Conservation (phyloP, 169 alveolate genomes). For the Babesia gibsoni region DNA sequence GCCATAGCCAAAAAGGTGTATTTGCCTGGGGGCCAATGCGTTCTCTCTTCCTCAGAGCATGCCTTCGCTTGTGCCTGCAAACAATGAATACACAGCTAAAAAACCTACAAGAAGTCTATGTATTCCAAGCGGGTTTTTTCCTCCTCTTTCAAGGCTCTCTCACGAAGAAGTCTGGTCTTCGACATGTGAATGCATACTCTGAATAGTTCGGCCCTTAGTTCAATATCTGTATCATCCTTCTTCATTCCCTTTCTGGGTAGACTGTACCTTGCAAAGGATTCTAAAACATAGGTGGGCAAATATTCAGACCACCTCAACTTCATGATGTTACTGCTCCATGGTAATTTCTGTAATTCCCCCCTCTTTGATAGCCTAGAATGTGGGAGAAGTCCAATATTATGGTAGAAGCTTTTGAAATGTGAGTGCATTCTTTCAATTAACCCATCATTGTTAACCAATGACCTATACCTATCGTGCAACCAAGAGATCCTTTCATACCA, state of each 20-base stretch:
- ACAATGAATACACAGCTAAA: neutral
- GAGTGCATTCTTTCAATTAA: neutral
- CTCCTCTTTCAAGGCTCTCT: neutral
- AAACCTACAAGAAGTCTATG: constrained; percentile 23
- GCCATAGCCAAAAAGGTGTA: constrained; percentile 63
- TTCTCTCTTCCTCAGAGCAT: constrained; percentile 2
- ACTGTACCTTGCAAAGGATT: neutral
- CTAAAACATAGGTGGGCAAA: neutral
- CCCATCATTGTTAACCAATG: neutral
- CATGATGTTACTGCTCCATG: too few species aligned
- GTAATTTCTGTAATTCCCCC: too few species aligned
- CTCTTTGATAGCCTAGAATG: too few species aligned
- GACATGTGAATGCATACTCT: neutral
- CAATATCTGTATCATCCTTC: neutral
- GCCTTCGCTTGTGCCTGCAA: constrained; percentile 3
- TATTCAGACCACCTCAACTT: constrained; percentile 25
- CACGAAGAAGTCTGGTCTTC: neutral
- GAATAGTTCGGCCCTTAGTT: constrained; percentile 12
- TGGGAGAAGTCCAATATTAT: neutral
- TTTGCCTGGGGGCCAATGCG: constrained; percentile 4
- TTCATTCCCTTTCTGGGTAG: neutral
- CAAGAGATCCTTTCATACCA: constrained; percentile 20
- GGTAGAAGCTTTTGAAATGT: neutral
- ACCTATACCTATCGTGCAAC: neutral
- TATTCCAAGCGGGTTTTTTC: constrained; percentile 20